Conservation (phyloP, 75 land plant species). For the Pinus albicaulis region DNA sequence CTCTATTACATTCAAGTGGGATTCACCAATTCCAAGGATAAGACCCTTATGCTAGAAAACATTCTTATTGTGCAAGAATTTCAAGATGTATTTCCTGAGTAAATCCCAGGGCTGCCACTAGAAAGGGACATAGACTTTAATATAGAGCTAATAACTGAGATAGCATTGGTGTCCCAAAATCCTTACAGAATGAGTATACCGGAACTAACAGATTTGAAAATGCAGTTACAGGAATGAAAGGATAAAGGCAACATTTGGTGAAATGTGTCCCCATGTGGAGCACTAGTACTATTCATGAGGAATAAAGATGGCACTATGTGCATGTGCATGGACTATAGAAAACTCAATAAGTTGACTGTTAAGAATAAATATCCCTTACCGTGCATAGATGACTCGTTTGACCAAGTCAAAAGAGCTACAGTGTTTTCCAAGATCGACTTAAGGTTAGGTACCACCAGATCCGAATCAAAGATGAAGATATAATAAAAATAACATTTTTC, state of each 20-base stretch:
- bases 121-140: too few species aligned
- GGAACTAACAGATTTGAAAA: too few species aligned
- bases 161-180: too few species aligned
- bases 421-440: constrained; percentile 18
- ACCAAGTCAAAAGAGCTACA: constrained; percentile 8
- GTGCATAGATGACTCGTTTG: constrained; percentile 21
- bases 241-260: constrained; percentile 10
- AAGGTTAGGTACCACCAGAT: too few species aligned
- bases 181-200: too few species aligned
- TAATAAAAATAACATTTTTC: constrained; percentile 14
- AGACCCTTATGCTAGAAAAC: too few species aligned
- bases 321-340: constrained; percentile 19
- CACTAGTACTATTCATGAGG: constrained; percentile 12
- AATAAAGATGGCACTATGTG: constrained; percentile 17
- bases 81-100: too few species aligned
- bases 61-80: too few species aligned
- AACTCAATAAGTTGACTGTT: constrained; percentile 23
- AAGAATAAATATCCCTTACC: constrained; percentile 32
- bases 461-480: constrained; percentile 4
- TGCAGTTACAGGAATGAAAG: constrained; percentile 13
- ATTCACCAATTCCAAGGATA: too few species aligned
- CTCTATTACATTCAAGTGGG: too few species aligned
- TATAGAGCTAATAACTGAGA: too few species aligned
- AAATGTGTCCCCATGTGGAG: constrained; percentile 23
- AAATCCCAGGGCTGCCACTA: too few species aligned